These are phyloP conservation scores for Arabidopsis thaliana DNA, from an alignment of 345 rosid species.

Conservation along the genomic window DNA sequence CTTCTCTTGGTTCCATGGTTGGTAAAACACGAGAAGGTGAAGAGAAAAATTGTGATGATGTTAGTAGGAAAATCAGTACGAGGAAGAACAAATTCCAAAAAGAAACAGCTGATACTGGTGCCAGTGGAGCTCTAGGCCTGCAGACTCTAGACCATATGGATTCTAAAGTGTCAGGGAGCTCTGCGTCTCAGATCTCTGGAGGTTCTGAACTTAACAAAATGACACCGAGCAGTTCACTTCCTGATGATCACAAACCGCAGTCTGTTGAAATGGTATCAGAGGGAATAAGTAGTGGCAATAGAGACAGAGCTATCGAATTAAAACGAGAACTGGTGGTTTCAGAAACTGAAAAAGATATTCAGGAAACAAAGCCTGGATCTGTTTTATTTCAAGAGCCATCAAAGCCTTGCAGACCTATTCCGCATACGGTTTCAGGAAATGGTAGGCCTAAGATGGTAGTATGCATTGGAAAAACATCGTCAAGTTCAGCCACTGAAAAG, in stretches of 20 bases:
- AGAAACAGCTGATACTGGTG: conserved; percentile 49
- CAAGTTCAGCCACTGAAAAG: conserved; percentile 48
- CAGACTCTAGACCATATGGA: conserved; percentile 49
- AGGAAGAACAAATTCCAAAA: conserved; percentile 47
- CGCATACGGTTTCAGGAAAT: conserved; percentile 45
- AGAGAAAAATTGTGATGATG: conserved; percentile 48
- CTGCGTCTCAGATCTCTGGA: conserved; percentile 44
- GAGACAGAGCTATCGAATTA: conserved; percentile 48
- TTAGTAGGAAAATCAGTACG: conserved; percentile 33
- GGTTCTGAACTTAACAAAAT: conserved; percentile 46
- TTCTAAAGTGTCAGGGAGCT: conserved; percentile 44
- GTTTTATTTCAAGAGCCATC: conserved; percentile 49
- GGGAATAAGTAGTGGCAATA: conserved; percentile 47
- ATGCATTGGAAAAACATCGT: conserved; percentile 57
- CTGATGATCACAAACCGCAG: conserved; percentile 48
- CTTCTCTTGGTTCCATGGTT: conserved; percentile 43
- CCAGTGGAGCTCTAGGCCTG: conserved; percentile 37
- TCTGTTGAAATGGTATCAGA: conserved; percentile 52
- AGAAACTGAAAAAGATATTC: conserved; percentile 48
- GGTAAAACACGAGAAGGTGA: conserved; percentile 43
- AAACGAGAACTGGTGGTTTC: conserved; percentile 51
- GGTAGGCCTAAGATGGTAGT: conserved; percentile 51
- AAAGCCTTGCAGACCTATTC: conserved; percentile 48
- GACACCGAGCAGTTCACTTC: conserved; percentile 46
- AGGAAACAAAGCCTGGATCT: conserved; percentile 51